Evolutionary conservation across 345 rosid genomes (phyloP), one percentile per base, ranked within the genome.

Genomic region (Limnanthes douglasii): DNA sequence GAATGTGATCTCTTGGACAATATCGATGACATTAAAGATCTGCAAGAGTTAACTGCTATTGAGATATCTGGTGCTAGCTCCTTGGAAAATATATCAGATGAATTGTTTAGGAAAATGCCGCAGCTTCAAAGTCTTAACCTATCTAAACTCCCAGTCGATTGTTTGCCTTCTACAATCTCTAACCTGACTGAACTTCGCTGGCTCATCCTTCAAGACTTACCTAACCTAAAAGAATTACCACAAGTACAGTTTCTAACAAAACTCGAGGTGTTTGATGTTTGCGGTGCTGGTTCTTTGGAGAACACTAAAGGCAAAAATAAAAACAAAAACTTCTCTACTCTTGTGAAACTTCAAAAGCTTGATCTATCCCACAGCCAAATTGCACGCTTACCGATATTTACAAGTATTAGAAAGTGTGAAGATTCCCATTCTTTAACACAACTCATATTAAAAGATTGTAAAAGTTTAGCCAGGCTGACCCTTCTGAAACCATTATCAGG

Each of bases 41-140:
- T 69, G 20, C n/a, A 9, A 15, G 11, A 2, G 0, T 60, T 73
- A 32, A 22, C 43, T 14, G 67, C 41, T 58, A 75, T 77, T 3
- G 82, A 77, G 66, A 59, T 77, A 28, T 66, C 82, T 11, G 78
- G 60, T 8, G 59, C 75, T n/a, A 51, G 55, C 18, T 47, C 55
- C 53, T 15, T 64, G 40, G 12, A 30, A 46, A 3, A 14, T 30
- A 62, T 73, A 11, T 5, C 50, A 4, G 53, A 44, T 0, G 18
- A 34, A 0, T 34, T 77, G 31, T 70, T 77, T 12, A 14, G 7
- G 32, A 5, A 31, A 2, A 21, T 45, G 29, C 3, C 31, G 31
- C 9, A 39, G 1, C 70, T 77, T 40, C 53, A 35, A 28, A 70
- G 65, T 59, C 76, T 73, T 32, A 69, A 77, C 39, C 59, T 77